Conservation (phyloP, 2,329 filamentous ascomycete genomes). For the Fusarium subglutinans region DNA sequence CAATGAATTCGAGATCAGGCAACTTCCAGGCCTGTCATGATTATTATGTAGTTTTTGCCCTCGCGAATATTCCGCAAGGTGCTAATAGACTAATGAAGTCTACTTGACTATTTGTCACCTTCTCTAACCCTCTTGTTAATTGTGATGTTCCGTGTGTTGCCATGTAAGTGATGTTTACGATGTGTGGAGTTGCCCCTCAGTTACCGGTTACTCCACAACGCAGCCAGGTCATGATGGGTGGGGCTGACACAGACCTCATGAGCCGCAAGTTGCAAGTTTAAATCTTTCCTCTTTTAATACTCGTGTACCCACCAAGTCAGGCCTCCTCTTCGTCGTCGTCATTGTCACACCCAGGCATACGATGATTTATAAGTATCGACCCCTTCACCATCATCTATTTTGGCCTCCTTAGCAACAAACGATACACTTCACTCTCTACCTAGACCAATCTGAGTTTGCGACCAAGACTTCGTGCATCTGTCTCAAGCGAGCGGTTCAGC, state of each 20-base stretch:
- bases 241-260: conserved; percentile 23
- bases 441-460: not conserved
- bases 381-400: conserved; percentile 17
- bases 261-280: conserved; percentile 1
- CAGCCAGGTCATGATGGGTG: conserved; percentile 23
- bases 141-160: not conserved
- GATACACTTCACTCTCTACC: not conserved
- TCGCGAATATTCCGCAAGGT: conserved; percentile 3
- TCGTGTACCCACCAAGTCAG: not conserved
- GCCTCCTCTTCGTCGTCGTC: not conserved
- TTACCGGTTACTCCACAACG: not conserved
- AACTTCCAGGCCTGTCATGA: conserved; percentile 26
- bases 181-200: conserved; percentile 23
- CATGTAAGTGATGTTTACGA: not conserved
- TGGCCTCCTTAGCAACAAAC: conserved; percentile 35
- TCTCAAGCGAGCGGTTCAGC: not conserved
- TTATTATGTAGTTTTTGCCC: conserved; percentile 33
- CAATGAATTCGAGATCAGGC: conserved; percentile 30
- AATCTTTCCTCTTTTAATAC: conserved; percentile 9
- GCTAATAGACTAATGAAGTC: conserved; percentile 39
- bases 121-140: not conserved
- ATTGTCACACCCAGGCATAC: conserved; percentile 10
- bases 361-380: conserved; percentile 20
- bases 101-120: not conserved
- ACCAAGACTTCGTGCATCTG: not conserved